phyloP scores from a whole-genome alignment of 1,139 yeast species.

The Kodamaea ohmeri region DNA sequence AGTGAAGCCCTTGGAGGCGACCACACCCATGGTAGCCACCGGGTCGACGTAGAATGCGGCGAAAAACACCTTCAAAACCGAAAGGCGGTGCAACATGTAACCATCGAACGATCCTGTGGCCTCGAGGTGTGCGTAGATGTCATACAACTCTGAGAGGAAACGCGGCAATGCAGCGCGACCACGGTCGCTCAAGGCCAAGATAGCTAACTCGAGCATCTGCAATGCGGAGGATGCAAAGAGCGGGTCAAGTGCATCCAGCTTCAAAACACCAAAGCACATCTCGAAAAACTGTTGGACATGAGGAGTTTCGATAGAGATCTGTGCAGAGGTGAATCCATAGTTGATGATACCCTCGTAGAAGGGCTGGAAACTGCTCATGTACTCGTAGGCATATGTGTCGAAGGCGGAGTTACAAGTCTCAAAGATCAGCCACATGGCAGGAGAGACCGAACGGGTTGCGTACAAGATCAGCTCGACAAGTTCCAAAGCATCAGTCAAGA shows the following conservation, averaged over 20 bases:
- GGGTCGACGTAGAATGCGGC: conserved; percentile 44
- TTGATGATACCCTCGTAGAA: conserved; percentile 49
- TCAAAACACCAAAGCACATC: conserved; percentile 37
- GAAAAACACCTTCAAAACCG: conserved; percentile 45
- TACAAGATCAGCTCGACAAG: conserved; percentile 48
- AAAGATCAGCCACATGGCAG: conserved; percentile 49
- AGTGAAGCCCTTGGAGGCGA: conserved; percentile 37
- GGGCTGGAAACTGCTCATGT: conserved; percentile 47
- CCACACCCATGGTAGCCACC: conserved; percentile 33
- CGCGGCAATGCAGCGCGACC: conserved; percentile 30
- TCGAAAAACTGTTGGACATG: conserved; percentile 40
- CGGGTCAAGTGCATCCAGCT: conserved; percentile 39
- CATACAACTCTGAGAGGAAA: conserved; percentile 39
- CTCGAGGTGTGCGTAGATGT: conserved; percentile 35
- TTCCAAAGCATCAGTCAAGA: conserved; percentile 49
- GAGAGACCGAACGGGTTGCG: conserved; percentile 40
- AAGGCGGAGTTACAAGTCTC: conserved; percentile 44
- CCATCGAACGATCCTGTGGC: conserved; percentile 46
- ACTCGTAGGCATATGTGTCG: conserved; percentile 54
- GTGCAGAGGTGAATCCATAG: conserved; percentile 41
- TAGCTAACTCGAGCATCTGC: conserved; percentile 40
- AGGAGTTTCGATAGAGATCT: conserved; percentile 35
- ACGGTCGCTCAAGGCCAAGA: conserved; percentile 36
- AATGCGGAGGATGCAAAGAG: conserved; percentile 42
- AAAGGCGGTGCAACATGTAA: conserved; percentile 45